A percentile compares a stretch with the other conserved stretches of the same genome.
phyloP scores from a whole-genome alignment of 768 basidiomycete species.

The Rhodotorula kratochvilovae region DNA sequence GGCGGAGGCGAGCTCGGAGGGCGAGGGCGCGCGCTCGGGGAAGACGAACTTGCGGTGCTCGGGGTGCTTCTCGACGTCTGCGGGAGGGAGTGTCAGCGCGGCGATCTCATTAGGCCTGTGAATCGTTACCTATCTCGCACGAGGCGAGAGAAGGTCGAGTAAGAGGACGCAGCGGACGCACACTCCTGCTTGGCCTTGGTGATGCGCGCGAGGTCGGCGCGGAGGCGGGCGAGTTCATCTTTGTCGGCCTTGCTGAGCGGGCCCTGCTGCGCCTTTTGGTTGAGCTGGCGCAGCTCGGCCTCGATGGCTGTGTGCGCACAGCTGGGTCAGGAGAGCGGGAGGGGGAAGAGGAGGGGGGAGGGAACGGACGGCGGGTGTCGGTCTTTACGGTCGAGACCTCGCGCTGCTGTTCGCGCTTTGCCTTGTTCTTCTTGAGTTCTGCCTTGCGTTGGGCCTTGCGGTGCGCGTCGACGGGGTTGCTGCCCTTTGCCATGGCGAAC shows the following conservation, averaged over 20 bases:
- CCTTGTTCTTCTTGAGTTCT: conserved; percentile 96
- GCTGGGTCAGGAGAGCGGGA: not conserved
- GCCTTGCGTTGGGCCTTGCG: conserved; percentile 93
- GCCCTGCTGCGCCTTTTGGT: conserved; percentile 41
- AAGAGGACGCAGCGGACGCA: conserved; percentile 2
- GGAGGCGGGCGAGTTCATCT: conserved; percentile 65
- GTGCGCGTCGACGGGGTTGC: conserved; percentile 91
- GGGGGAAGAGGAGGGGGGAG: conserved; percentile 12
- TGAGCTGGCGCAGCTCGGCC: conserved; percentile 58
- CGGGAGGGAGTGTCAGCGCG: not conserved
- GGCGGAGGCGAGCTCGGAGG: conserved; percentile 52
- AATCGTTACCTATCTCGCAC: too few relatives aligned
- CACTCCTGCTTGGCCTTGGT: conserved; percentile 86
- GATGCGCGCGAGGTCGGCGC: conserved; percentile 71
- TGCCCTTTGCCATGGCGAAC: conserved; percentile 62
- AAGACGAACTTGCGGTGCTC: conserved; percentile 84
- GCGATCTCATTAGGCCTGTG: too few relatives aligned
- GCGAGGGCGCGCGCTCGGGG: conserved; percentile 39
- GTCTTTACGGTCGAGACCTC: conserved; percentile 92
- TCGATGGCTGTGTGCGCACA: conserved; percentile 62
- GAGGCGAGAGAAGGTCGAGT: too few relatives aligned
- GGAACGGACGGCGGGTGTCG: conserved; percentile 68
- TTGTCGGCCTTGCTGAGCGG: conserved; percentile 54
- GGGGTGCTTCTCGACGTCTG: conserved; percentile 73
- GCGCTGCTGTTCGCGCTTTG: conserved; percentile 69